Evolutionary conservation across 1,284 basidiomycete genomes (phyloP), one percentile per base, ranked within the genome.

Genomic region (Ustilago shanxiensis): DNA sequence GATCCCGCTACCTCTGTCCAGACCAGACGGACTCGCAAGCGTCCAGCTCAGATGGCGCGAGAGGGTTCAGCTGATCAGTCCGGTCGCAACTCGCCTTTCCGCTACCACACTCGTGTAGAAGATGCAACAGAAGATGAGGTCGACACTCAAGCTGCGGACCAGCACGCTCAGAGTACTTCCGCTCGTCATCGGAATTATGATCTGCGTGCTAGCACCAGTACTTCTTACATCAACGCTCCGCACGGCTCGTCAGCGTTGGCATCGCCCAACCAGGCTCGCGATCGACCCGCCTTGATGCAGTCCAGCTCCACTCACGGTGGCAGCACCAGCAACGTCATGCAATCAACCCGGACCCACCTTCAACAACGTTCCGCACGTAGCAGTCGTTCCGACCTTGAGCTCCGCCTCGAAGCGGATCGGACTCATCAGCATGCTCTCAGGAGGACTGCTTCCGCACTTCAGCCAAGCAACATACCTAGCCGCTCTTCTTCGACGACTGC

Each of bases 21-120:
- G 31, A 44, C 45, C 1, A 54, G 69, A 35, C 69, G 69, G 18
- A 66, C 64, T 16, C 64, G 69, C 56, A 72, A 72, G n/a, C 64
- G 69, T 14, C 55, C 69, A 20, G 69, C 69, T 14, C 69, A 63
- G 24, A 33, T 54, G 18, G 60, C 56, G 35, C 51, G 56, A 16
- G 56, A 66, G n/a, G 59, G 37, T 9, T 60, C 64, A 20, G 45
- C 37, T 16, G 69, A 66, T 13, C 60, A 59, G 18, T 13, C 68
- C n/a, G 24, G 29, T 20, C 29, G 55, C 3, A 55, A 45, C 10
- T 16, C 31, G 9, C 33, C 60, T n/a, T 54, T 58, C 26, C 56
- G 60, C 35, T 52, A 39, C 0, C 58, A 52, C n/a, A n/a, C 35
- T 9, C 39, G 51, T 11, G 39, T 41, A 1, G 60, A 53, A 16